Evolutionary conservation across 495 filamentous ascomycete genomes (phyloP).

Genomic region (Xylaria sp.): DNA sequence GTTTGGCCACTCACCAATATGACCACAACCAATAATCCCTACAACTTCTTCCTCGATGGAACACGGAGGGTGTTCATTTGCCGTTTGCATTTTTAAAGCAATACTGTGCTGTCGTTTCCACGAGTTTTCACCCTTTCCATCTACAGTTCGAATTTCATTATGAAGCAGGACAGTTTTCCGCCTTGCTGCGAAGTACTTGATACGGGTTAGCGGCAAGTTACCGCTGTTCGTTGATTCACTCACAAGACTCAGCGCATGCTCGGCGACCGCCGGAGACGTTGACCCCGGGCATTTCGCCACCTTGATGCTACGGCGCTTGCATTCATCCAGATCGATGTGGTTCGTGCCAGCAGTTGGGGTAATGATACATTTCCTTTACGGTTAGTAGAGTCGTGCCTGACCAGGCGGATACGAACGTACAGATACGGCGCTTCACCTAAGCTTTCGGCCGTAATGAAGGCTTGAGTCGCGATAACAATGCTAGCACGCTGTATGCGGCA

Average conservation of each 20-base stretch:
- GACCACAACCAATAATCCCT: constrained; percentile 59
- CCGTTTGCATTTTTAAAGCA: constrained; percentile 25
- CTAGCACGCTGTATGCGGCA: constrained; percentile 52
- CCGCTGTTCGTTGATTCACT: neutral
- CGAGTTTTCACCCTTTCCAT: constrained; percentile 43
- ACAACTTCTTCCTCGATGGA: constrained; percentile 49
- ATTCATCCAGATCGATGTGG: constrained; percentile 53
- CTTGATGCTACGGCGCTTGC: constrained; percentile 46
- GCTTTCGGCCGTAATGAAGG: constrained; percentile 43
- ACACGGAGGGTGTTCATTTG: constrained; percentile 37
- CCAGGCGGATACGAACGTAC: constrained; percentile 5
- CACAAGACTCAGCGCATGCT: constrained; percentile 58
- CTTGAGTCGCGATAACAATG: constrained; percentile 52
- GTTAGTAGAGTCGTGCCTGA: neutral
- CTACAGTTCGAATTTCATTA: constrained; percentile 37
- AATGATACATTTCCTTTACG: constrained; percentile 35
- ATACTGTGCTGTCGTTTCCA: constrained; percentile 30
- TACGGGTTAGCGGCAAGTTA: neutral
- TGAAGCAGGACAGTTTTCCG: constrained; percentile 53
- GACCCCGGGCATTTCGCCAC: constrained; percentile 53
- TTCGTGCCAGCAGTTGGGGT: constrained; percentile 52
- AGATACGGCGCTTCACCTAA: constrained; percentile 39
- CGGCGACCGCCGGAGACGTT: constrained; percentile 55
- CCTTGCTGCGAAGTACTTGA: constrained; percentile 56
- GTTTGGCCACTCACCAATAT: constrained; percentile 42